Evolutionary conservation across 2,329 filamentous ascomycete genomes (phyloP).

Genomic region (Fusarium sp.): DNA sequence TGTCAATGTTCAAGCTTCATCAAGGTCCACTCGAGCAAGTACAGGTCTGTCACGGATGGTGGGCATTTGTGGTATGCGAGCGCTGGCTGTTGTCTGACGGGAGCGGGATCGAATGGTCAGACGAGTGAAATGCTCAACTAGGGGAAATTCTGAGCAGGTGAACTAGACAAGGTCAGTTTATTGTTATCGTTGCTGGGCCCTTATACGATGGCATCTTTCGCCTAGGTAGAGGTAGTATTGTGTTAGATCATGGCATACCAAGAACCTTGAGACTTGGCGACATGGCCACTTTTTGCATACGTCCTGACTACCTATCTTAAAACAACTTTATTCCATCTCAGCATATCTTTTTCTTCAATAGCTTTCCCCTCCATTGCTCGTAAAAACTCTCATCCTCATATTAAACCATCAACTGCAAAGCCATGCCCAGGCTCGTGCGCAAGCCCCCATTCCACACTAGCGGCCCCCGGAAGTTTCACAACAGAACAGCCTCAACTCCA

Average conservation of each 20-base stretch:
- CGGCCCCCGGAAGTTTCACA: slow-evolving; percentile 35
- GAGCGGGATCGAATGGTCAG: background rate
- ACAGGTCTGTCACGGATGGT: background rate
- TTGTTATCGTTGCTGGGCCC: background rate
- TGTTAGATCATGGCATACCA: background rate
- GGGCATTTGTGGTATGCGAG: background rate
- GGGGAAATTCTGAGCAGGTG: background rate
- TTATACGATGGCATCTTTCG: background rate
- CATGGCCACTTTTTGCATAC: background rate
- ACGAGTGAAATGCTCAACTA: background rate
- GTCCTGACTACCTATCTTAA: background rate
- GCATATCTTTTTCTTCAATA: background rate
- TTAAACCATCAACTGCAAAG: background rate
- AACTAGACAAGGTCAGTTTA: background rate
- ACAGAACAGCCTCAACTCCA: slow-evolving; percentile 23
- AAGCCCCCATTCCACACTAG: slow-evolving; percentile 33
- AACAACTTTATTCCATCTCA: background rate
- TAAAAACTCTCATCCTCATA: background rate
- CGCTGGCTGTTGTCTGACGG: background rate
- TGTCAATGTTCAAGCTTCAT: background rate
- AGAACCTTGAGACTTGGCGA: background rate
- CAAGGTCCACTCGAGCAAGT: background rate
- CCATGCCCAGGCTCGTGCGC: background rate
- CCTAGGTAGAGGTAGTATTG: background rate
- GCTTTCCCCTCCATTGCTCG: background rate